Evolutionary conservation across 1,284 basidiomycete genomes (phyloP), one percentile per base, ranked within the genome.

Genomic region (Cryptococcus jaspeensis): DNA sequence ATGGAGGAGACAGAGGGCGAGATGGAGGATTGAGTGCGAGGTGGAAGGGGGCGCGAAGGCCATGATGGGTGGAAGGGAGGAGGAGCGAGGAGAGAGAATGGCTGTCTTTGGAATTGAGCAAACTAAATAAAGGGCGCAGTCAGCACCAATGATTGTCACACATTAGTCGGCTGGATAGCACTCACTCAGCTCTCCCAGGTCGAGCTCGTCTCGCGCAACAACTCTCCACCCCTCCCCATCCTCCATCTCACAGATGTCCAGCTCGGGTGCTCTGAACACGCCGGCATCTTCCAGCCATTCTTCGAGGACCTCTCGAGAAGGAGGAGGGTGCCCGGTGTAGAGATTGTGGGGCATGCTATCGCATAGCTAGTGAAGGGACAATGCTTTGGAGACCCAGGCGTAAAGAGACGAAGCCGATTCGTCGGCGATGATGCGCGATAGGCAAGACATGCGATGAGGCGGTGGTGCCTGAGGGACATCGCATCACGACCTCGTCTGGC

Each of bases 1-100:
- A 58, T 78, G 72, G 0, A 78, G 65, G 15, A 80, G 59, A 20
- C 69, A 71, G 0, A 78, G 60, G 3, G 76, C 60, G 15, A 81
- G 73, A 20, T 72, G 60, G 5, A 76, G 61, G 46, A 74, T 70
- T 1, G 73, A 62, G 47, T 61, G 53, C 35, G 63, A 60, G 18
- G 59, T 60, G 38, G 18, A 44, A 28, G 7, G 36, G 42, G 23
- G 43, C 38, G 20, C 22, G 28, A 35, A 23, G 51, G 52, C 1
- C 9, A 32, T 32, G 28, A 37, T 51, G 5, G 58, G 55, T 32
- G 59, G 54, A 5, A 67, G 59, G 1, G 60, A 69, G 28, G 50
- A 63, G 5, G 69, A 74, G 11, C 72, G 66, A 15, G 57, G 61
- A 2, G 76, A 78, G 22, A 79, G 67, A 18, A 78, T 65, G 3